Conservation (phyloP, 2,329 filamentous ascomycete genomes). For the Xylaria sp. region DNA sequence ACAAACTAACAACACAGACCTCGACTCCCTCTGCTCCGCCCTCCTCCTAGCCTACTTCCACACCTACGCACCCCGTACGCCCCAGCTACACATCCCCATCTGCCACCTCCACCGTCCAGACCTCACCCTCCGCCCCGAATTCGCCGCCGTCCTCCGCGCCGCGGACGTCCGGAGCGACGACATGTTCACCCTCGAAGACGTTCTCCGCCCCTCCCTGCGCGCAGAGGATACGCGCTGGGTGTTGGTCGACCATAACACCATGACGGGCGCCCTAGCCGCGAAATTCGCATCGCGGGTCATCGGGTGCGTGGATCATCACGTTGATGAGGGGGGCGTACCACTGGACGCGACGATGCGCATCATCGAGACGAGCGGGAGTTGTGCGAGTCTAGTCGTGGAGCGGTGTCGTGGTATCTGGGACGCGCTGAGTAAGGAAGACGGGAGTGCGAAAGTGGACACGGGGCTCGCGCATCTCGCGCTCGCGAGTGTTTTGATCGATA, state of each 20-base stretch:
- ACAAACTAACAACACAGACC: conserved; percentile 45
- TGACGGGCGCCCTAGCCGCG: conserved; percentile 56
- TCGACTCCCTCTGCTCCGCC: conserved; percentile 73
- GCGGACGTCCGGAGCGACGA: conserved; percentile 56
- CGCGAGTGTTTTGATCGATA: conserved; percentile 69
- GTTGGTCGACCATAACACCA: conserved; percentile 73
- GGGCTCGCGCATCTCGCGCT: conserved; percentile 63
- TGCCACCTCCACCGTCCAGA: conserved; percentile 65
- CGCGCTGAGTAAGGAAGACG: conserved; percentile 31
- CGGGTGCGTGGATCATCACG: conserved; percentile 74
- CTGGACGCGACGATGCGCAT: conserved; percentile 48
- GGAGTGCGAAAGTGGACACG: conserved; percentile 41
- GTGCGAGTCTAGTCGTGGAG: conserved; percentile 63
- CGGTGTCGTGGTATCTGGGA: conserved; percentile 56
- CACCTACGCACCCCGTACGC: conserved; percentile 41
- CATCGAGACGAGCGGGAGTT: conserved; percentile 65
- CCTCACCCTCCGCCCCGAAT: conserved; percentile 66
- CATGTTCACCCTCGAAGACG: conserved; percentile 59
- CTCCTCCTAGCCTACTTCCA: conserved; percentile 70
- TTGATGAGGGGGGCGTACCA: conserved; percentile 57
- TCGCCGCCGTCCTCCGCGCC: conserved; percentile 57
- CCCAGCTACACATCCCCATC: conserved; percentile 60
- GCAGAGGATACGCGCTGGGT: conserved; percentile 61
- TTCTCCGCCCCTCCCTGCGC: conserved; percentile 36
- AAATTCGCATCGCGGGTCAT: conserved; percentile 49